Percentiles rank a stretch among this genome's conserved stretches.
Evolutionary conservation across 2,329 filamentous ascomycete genomes (phyloP).

Genomic region (Exophiala oligosperma): DNA sequence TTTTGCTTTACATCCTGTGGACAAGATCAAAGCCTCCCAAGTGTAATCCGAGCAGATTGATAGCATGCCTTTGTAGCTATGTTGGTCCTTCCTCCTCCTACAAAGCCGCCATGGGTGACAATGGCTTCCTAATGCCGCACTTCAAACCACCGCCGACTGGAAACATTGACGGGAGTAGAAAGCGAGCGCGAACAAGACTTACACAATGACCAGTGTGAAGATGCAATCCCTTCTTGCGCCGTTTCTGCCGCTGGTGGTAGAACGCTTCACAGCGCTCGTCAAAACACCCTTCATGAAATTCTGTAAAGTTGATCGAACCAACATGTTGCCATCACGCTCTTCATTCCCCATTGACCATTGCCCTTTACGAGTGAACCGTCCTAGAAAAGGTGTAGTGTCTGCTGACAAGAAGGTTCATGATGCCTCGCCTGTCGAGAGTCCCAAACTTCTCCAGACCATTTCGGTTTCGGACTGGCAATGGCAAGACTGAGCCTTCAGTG

Average conservation of each 20-base stretch:
- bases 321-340: background rate
- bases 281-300: background rate
- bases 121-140: too few relatives aligned
- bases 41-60: too few relatives aligned
- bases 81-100: too few relatives aligned
- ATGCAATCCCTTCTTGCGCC: background rate
- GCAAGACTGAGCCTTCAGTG: constrained; percentile 1
- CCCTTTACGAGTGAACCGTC: background rate
- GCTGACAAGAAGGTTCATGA: constrained; percentile 4
- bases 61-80: too few relatives aligned
- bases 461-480: constrained; percentile 10
- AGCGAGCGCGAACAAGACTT: too few relatives aligned
- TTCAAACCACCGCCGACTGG: too few relatives aligned
- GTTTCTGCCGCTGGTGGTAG: background rate
- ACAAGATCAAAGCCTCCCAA: too few relatives aligned
- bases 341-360: background rate
- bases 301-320: background rate
- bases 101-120: too few relatives aligned
- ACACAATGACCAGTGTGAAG: background rate
- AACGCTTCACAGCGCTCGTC: background rate
- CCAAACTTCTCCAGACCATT: constrained; percentile 24
- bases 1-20: too few relatives aligned
- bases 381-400: background rate
- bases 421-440: constrained; percentile 15
- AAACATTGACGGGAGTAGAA: too few relatives aligned